A percentile compares a stretch with the other conserved stretches of the same genome.
phyloP scores from a whole-genome alignment of 2,329 filamentous ascomycete species.

The Drechslerella coelobrocha region DNA sequence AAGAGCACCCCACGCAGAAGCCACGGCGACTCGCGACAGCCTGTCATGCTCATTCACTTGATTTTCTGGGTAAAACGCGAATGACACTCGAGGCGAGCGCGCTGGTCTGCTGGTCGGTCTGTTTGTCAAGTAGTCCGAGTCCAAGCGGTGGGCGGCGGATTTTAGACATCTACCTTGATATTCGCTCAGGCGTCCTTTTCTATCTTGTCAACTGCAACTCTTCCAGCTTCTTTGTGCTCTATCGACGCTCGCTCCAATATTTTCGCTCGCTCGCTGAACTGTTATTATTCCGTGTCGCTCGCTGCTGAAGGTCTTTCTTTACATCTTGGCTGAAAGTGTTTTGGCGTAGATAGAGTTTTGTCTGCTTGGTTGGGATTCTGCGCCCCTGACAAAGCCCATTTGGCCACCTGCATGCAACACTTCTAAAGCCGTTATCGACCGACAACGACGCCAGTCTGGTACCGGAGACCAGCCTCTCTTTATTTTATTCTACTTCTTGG shows the following conservation, averaged over 20 bases:
- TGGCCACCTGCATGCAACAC: background rate
- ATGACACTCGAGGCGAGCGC: background rate
- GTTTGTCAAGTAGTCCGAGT: background rate
- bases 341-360: background rate
- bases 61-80: background rate
- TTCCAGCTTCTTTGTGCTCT: background rate
- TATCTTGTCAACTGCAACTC: background rate
- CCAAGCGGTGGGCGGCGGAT: background rate
- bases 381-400: background rate
- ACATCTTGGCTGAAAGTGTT: background rate
- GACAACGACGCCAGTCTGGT: background rate
- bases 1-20: background rate
- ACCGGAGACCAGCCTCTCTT: background rate
- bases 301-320: background rate
- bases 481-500: no score
- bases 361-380: background rate
- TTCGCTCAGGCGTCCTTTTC: background rate
- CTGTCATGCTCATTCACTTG: background rate
- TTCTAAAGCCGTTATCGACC: background rate
- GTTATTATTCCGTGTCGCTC: background rate
- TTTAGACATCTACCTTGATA: no score
- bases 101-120: background rate
- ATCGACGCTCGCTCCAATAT: background rate
- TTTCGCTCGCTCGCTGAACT: background rate
- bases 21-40: background rate